A percentile compares a stretch with the other conserved stretches of the same genome.
These are phyloP conservation scores for Salix brachista DNA, from an alignment of 345 rosid genomes.

Conservation along the genomic window DNA sequence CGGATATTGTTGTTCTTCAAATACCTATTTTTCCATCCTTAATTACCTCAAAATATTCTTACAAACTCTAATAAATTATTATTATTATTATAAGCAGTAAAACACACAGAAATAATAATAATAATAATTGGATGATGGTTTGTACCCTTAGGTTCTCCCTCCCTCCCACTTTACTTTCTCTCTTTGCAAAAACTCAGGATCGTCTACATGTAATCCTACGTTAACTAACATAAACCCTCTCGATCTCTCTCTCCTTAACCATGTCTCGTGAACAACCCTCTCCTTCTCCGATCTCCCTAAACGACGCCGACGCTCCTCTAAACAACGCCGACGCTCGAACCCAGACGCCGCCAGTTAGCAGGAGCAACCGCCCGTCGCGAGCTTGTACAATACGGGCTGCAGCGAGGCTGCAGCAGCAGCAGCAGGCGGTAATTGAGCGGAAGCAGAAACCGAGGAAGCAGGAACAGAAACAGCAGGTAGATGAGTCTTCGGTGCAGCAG, in stretches of 20 bases:
- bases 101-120: not conserved
- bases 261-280: slow-evolving; percentile 49
- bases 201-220: slow-evolving; percentile 34
- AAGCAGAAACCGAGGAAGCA: slow-evolving; percentile 54
- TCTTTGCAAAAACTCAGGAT: slow-evolving; percentile 30
- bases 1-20: too few species aligned
- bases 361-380: slow-evolving; percentile 88
- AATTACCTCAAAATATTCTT: not conserved
- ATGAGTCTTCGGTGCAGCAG: slow-evolving; percentile 34
- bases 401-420: slow-evolving; percentile 67
- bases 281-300: slow-evolving; percentile 30
- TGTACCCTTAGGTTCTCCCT: slow-evolving; percentile 27
- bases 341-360: slow-evolving; percentile 18
- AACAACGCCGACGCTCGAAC: slow-evolving; percentile 20
- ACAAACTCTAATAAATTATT: not conserved
- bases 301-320: slow-evolving; percentile 8
- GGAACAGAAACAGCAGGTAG: slow-evolving; percentile 30
- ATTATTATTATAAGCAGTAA: not conserved
- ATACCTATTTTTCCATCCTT: not conserved
- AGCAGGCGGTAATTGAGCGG: slow-evolving; percentile 51
- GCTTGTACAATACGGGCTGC: slow-evolving; percentile 90
- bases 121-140: slow-evolving; percentile 16
- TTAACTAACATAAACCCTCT: slow-evolving; percentile 31
- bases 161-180: not conserved
- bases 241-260: slow-evolving; percentile 48